A percentile compares a stretch with the other conserved stretches of the same genome.
These are phyloP conservation scores for Trametes cingulata DNA, from an alignment of 768 basidiomycete genomes.

Conservation along the genomic window DNA sequence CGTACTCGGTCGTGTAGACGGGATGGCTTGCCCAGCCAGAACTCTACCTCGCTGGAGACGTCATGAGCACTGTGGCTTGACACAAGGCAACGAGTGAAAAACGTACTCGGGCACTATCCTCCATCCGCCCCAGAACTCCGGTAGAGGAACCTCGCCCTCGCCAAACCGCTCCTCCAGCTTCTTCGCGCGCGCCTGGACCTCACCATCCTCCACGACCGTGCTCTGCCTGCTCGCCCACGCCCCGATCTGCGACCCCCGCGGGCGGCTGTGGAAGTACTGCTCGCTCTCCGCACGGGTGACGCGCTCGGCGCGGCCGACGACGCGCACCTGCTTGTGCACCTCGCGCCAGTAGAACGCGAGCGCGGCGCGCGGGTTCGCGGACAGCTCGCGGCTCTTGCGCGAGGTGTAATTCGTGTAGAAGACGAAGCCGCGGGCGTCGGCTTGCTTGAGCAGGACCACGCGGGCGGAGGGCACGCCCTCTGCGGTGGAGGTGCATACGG, in stretches of 20 bases:
- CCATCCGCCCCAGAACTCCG: constrained; percentile 97
- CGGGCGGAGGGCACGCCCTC: constrained; percentile 83
- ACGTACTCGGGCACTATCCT: constrained; percentile 86
- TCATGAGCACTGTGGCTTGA: background rate
- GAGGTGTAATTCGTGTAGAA: constrained; percentile 98
- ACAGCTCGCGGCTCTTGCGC: constrained; percentile 84
- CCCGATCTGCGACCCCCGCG: constrained; percentile 81
- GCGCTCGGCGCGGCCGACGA: constrained; percentile 85
- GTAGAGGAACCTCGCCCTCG: constrained; percentile 64
- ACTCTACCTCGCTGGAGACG: constrained; percentile 81
- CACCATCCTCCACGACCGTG: constrained; percentile 69
- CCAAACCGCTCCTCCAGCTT: constrained; percentile 58
- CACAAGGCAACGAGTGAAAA: background rate
- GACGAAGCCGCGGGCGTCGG: constrained; percentile 87
- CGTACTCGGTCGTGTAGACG: constrained; percentile 89
- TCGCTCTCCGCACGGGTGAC: constrained; percentile 70
- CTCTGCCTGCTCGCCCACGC: constrained; percentile 96
- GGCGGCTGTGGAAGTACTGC: constrained; percentile 81
- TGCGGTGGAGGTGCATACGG: constrained; percentile 70
- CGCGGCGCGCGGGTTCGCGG: constrained; percentile 75
- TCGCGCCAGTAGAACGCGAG: constrained; percentile 93
- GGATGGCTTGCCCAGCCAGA: constrained; percentile 97
- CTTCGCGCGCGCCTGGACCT: constrained; percentile 61
- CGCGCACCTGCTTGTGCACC: constrained; percentile 75
- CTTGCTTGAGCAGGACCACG: constrained; percentile 88